phyloP scores from a whole-genome alignment of 345 rosid genomes.

The Salix exigua region DNA sequence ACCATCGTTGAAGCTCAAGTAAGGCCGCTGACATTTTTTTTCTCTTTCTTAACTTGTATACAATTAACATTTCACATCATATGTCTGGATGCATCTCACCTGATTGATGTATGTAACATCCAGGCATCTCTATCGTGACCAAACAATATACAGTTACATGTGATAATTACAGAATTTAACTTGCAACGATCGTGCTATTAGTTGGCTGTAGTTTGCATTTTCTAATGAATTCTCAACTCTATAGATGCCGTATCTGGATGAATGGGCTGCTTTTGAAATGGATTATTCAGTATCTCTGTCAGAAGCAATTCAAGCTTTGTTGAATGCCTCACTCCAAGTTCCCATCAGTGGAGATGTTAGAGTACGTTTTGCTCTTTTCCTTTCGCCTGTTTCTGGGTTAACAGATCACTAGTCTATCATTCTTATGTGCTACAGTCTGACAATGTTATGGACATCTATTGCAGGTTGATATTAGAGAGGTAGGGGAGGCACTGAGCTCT shows the following conservation, averaged over 20 bases:
- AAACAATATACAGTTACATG: neutral
- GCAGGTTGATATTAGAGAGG: slow-evolving; percentile 60
- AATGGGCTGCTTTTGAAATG: slow-evolving; percentile 53
- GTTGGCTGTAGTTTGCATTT: neutral
- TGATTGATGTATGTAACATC: neutral
- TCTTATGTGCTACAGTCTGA: neutral
- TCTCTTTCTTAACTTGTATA: neutral
- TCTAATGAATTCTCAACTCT: slow-evolving; percentile 8
- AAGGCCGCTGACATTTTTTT: slow-evolving; percentile 17
- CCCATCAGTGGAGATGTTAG: slow-evolving; percentile 53
- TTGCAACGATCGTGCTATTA: neutral
- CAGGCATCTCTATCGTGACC: neutral
- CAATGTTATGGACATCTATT: neutral
- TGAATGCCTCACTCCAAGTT: slow-evolving; percentile 52
- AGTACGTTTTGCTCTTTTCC: slow-evolving; percentile 31
- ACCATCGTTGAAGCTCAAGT: slow-evolving; percentile 67
- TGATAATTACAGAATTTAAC: neutral
- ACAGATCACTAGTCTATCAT: neutral
- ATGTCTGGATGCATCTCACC: neutral
- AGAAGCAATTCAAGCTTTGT: slow-evolving; percentile 58
- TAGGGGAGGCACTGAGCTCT: slow-evolving; percentile 56
- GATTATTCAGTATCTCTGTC: slow-evolving; percentile 54
- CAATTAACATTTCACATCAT: neutral
- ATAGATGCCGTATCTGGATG: slow-evolving; percentile 72
- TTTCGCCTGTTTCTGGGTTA: neutral